phyloP scores from a whole-genome alignment of 345 rosid species.

The Mercurialis annua region DNA sequence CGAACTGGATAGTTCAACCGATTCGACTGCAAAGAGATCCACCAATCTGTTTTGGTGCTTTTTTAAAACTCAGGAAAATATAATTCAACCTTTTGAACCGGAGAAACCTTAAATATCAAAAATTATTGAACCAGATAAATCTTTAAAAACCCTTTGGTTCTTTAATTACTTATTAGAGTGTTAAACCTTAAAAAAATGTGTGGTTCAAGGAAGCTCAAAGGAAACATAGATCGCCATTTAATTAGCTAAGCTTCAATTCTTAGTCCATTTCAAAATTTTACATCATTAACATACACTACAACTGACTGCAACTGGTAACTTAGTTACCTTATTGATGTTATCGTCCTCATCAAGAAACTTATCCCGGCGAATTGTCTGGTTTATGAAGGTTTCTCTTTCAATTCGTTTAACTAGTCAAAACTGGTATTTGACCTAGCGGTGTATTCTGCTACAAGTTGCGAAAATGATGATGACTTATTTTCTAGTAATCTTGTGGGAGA shows the following conservation, averaged over 20 bases:
- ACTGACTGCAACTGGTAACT: background rate
- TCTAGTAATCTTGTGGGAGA: conserved; percentile 55
- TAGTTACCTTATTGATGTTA: background rate
- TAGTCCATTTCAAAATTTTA: background rate
- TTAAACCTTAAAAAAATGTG: too few species aligned
- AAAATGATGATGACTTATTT: conserved; percentile 62
- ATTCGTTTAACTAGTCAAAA: conserved; percentile 19
- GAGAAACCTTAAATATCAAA: too few species aligned
- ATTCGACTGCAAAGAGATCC: too few species aligned
- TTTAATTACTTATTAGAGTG: too few species aligned
- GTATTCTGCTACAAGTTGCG: conserved; percentile 75
- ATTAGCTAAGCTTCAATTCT: background rate
- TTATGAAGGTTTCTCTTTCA: background rate
- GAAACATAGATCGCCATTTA: background rate
- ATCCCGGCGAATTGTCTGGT: too few species aligned
- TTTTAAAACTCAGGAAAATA: too few species aligned
- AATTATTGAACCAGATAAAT: too few species aligned
- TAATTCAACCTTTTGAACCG: too few species aligned
- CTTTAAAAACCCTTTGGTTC: too few species aligned
- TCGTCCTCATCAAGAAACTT: background rate
- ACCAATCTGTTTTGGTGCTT: too few species aligned
- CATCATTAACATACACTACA: background rate
- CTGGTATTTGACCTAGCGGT: conserved; percentile 53
- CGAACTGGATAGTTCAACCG: too few species aligned
- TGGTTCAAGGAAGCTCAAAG: too few species aligned